Base-by-base conservation (phyloP, 129 eudicot species). In the Calendula officinalis region DNA sequence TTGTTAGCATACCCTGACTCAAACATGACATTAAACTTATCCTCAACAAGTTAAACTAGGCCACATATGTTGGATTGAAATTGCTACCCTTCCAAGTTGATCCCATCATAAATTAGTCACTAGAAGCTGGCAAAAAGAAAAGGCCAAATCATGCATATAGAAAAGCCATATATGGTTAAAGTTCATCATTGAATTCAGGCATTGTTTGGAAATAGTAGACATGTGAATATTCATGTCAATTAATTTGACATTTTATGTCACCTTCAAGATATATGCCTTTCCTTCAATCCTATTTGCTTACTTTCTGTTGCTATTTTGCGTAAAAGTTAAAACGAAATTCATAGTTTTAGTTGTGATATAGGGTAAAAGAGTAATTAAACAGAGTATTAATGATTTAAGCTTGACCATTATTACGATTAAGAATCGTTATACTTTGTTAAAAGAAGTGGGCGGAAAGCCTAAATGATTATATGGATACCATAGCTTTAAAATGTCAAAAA, bases 11-110 rank as follows among this genome's bases (percentile, higher is more conserved):
- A 15, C 47, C 2, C 47, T 7, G 30, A 57, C 12, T 33, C 9
- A 32, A 34, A 12, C 4, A 12, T 2, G 41, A 56, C 30, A 22
- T 22, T 22, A 42, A 43, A 22, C 3, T 62, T 43, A 62, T 42
- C 53, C 16, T 5, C 27, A 7, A 62, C 13, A 15, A 46, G 63
- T 7, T 46, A 52, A 62, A 13, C 12, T 4, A 34, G 30, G 8
- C 67, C 67, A 63, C 68, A 63, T 46, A 46, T 45, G n/a, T 30
- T 39, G 68, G 55, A 45, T 45, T 6, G 39, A 50, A 66, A 66
- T 50, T 66, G 51, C 70, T 61, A 51, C 27, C 76, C 69, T 62
- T 62, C 2, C 76, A 71, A 51, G 69, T 51, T 71, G 76, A 62
- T 32, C 43, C 63, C 60, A 41, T 52, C 60, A 52, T 62, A 62